Evolutionary conservation across 805 yeast genomes (phyloP), one percentile per base, ranked within the genome.

Genomic region (Candida michaelii): DNA sequence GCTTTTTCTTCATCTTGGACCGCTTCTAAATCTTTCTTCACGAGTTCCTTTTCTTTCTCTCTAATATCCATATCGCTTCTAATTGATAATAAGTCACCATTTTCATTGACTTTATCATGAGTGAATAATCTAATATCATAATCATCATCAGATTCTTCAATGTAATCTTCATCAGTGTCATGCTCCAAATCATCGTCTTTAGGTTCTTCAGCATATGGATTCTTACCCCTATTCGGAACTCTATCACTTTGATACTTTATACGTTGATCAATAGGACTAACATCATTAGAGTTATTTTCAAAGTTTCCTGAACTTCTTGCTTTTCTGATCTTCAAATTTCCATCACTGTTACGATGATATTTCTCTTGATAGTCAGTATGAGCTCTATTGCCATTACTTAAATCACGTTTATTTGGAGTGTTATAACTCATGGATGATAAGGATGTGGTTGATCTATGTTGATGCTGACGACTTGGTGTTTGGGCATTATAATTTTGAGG

Each of bases 241-340:
- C 66, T 42, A 11, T 59, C 65, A 15, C 53, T 40, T 16, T 45
- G 45, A 19, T 42, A 42, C 23, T 50, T 50, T 13, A 55, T 43
- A 17, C 39, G 42, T 24, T 46, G 43, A 30, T 33, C 36, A 5
- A 39, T 36, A 7, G 44, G 44, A 37, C 42, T 39, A 10, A 27
- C 34, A 16, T 50, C 50, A 15, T 48, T 51, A 27, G 36, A 27
- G 8, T 36, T 27, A n/a, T 29, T 44, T 17, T 49, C 47, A 41
- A 67, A 64, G 43, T 63, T 68, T 1, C 63, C 63, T 2, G 71
- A 63, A 36, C 71, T 65, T 40, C 53, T 59, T 1, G 71, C 68
- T 36, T 66, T 65, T 4, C 67, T 33, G 9, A 39, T 36, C 17
- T 34, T 40, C 17, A 40, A 14, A 14, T 25, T 27, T 2, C 38